Percentiles rank a stretch among this genome's conserved stretches.
These are phyloP conservation scores for Solanum clarkiae DNA, from an alignment of 257 asterid species.

Conservation along the genomic window DNA sequence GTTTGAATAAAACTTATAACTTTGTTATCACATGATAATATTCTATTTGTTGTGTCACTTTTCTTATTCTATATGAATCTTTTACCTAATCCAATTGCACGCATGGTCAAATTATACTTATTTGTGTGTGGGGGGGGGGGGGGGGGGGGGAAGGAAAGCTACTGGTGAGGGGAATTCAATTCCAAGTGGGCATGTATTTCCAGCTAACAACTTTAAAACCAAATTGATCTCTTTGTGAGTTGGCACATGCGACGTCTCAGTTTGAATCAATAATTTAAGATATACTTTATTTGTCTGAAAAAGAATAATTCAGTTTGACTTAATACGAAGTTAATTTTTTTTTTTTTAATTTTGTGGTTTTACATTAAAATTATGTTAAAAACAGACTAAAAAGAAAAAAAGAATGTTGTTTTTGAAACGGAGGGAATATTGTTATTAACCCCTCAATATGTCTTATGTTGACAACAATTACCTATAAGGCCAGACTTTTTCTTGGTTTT, in stretches of 20 bases:
- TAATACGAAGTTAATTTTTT: too few relatives aligned
- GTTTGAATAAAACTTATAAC: neutral
- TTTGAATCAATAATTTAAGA: neutral
- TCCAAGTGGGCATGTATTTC: neutral
- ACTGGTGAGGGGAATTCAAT: neutral
- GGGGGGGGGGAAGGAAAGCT: neutral
- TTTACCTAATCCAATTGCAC: neutral
- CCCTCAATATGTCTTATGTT: neutral
- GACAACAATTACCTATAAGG: neutral
- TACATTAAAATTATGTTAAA: too few relatives aligned
- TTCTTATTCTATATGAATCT: neutral
- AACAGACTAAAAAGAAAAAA: too few relatives aligned
- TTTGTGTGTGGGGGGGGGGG: neutral
- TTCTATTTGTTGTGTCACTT: neutral
- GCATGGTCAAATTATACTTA: neutral
- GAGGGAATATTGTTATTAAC: neutral
- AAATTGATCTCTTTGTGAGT: neutral
- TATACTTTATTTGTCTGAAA: too few relatives aligned
- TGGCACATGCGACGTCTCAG: neutral
- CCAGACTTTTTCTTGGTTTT: neutral
- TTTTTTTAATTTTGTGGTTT: too few relatives aligned
- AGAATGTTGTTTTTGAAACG: too few relatives aligned
- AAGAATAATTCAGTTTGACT: too few relatives aligned
- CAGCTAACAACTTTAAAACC: neutral
- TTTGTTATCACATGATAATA: neutral